Evolutionary conservation across 2,329 filamentous ascomycete genomes (phyloP), one percentile per base, ranked within the genome.

Genomic region (Cladosporium sp.): DNA sequence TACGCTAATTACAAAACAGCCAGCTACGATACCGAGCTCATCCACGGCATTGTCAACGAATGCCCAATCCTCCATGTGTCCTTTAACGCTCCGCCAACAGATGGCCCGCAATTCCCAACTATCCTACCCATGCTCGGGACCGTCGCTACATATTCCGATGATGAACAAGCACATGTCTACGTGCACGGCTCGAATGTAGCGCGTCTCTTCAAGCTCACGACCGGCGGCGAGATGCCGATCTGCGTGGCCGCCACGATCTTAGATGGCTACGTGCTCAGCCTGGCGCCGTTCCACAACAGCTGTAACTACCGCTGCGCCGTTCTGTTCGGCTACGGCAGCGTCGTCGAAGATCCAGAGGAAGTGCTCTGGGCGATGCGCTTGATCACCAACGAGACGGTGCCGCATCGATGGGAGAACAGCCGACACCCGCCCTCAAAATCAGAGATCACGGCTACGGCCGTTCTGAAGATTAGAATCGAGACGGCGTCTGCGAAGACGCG

Each of bases 241-340:
- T 90, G 87, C 73, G 82, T 95, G 38, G 85, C 89, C 26, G 90
- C 90, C 1, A 91, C 88, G 55, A 88, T 90, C 74, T 80, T 96
- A 47, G 92, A 96, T 79, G 92, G 92, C 47, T 82, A 95, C 62
- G 88, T 96, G 10, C 86, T 96, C 36, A 86, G 90, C 24, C 84
- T 96, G 15, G 92, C 92, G 0, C 90, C 92, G 14, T 91, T 92
- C 80, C 87, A 86, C 67, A 92, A 96, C 81, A 91, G 87, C 80
- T 93, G 92, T 82, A 94, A 96, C 82, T 96, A 95, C 80, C 91
- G 92, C 68, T 92, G 89, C 47, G 91, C 90, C 12, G 82, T 92
- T 10, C 82, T 95, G 14, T 92, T 94, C 74, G 93, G 92, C 1
- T 86, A 88, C 75, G 92, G 90, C 0, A 82, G 79, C 10, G 78